Evolutionary conservation across 2,329 filamentous ascomycete species (phyloP).

Genomic region (Phyllosticta paracitricarpa): DNA sequence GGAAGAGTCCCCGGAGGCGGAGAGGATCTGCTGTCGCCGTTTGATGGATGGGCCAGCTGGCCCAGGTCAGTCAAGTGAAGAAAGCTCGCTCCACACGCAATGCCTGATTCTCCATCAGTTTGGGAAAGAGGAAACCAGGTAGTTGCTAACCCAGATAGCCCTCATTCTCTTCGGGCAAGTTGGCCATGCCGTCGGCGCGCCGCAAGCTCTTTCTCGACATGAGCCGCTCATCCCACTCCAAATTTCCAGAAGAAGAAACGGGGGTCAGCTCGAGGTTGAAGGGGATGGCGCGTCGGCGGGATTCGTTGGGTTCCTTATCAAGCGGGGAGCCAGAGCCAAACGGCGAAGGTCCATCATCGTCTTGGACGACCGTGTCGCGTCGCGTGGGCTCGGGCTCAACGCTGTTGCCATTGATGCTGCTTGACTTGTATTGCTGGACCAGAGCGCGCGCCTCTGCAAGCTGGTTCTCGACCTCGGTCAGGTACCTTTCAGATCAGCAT

Average conservation of each 20-base stretch:
- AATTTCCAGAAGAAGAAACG: not conserved
- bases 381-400: not conserved
- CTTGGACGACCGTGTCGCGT: not conserved
- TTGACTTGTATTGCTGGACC: not conserved
- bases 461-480: slow-evolving; percentile 5
- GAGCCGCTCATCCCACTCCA: slow-evolving; percentile 4
- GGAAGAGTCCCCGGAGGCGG: not conserved
- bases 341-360: not conserved
- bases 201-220: not conserved
- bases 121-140: too few species aligned
- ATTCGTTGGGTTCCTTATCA: not conserved
- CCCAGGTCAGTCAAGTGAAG: not conserved
- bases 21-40: not conserved
- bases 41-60: not conserved
- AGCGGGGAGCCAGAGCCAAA: not conserved
- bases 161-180: not conserved
- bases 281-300: not conserved
- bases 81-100: slow-evolving; percentile 1
- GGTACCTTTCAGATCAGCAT: not conserved
- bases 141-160: not conserved
- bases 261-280: slow-evolving; percentile 1
- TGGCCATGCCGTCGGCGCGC: slow-evolving; percentile 1
- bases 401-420: not conserved
- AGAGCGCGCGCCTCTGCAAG: slow-evolving; percentile 1
- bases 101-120: not conserved